Evolutionary conservation across 2,329 filamentous ascomycete genomes (phyloP), one percentile per base, ranked within the genome.

Genomic region (Aspergillus aculeatus): DNA sequence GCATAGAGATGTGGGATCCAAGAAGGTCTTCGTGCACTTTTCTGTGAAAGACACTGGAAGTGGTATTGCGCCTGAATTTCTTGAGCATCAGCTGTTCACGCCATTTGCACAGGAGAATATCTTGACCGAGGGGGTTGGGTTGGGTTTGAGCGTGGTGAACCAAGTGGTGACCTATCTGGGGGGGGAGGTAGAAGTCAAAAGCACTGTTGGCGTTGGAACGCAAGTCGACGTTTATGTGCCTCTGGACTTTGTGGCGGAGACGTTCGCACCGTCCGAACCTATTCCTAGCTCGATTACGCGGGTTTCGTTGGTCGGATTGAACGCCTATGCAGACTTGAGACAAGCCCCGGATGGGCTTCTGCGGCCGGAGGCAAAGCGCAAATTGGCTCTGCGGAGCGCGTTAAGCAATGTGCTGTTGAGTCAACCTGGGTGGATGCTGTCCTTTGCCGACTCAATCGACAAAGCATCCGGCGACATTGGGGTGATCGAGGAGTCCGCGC

Each of bases 51-150:
- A 90, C 62, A 86, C 87, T 0, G 88, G 88, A 1, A 79, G 79
- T 24, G 88, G 88, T 0, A 90, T 90, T 21, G 79, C 80, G 0
- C 73, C 81, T 0, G 82, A 87, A 1, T 90, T 84, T 63, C 74
- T 89, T 1, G 75, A 79, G 26, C 80, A 84, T 16, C 79, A 80
- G 6, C 71, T 89, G 0, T 90, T 86, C 66, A 81, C 80, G 0
- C 84, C 87, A 0, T 90, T 90, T 61, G 73, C 80, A 0, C 87
- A 90, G 62, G 88, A 89, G 65, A 80, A 87, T 38, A 68, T 76
- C 0, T 70, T 89, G 0, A 77, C 81, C 0, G 80, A 83, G 0
- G 88, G 88, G 0, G 84, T 84, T 0, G 88, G 88, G 0, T 76
- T 90, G 0, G 88, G 88, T 0, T 74, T 90, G 19, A 85, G 82